Conservation (phyloP, 768 basidiomycete species). For the Lactarius indigo region DNA sequence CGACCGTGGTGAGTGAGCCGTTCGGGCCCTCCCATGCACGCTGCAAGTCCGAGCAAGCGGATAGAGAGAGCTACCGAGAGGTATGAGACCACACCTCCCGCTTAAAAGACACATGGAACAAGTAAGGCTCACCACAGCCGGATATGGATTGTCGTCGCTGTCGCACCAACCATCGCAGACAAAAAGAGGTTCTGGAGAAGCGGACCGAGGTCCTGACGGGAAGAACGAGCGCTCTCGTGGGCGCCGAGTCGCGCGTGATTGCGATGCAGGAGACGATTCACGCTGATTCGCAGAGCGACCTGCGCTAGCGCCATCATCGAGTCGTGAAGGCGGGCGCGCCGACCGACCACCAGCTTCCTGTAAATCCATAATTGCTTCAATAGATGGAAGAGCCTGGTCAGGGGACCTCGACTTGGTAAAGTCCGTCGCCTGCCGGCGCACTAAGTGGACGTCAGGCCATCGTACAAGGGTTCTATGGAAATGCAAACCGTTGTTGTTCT, state of each 20-base stretch:
- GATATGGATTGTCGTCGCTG: neutral
- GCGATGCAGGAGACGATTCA: neutral
- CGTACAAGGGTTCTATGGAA: neutral
- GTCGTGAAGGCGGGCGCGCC: neutral
- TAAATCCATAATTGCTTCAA: neutral
- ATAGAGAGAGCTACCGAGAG: constrained; percentile 22
- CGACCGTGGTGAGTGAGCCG: constrained; percentile 26
- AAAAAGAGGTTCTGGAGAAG: constrained; percentile 24
- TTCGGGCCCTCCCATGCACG: constrained; percentile 27
- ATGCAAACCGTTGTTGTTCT: constrained; percentile 21
- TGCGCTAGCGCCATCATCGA: neutral
- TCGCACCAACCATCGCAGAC: constrained; percentile 27
- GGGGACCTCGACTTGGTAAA: neutral
- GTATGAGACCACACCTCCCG: neutral
- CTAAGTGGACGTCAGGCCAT: constrained; percentile 2
- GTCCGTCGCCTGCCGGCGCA: constrained; percentile 16
- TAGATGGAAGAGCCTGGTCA: neutral
- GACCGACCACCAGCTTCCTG: neutral
- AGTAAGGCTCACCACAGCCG: constrained; percentile 13
- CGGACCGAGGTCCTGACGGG: constrained; percentile 11
- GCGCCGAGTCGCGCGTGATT: neutral
- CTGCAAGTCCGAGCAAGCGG: constrained; percentile 29
- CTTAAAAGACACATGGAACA: neutral
- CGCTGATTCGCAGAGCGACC: neutral
- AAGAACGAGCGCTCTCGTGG: constrained; percentile 3